A percentile compares a stretch with the other conserved stretches of the same genome.
Conservation (phyloP, 1,139 yeast species). For the Scheffersomyces segobiensis region DNA sequence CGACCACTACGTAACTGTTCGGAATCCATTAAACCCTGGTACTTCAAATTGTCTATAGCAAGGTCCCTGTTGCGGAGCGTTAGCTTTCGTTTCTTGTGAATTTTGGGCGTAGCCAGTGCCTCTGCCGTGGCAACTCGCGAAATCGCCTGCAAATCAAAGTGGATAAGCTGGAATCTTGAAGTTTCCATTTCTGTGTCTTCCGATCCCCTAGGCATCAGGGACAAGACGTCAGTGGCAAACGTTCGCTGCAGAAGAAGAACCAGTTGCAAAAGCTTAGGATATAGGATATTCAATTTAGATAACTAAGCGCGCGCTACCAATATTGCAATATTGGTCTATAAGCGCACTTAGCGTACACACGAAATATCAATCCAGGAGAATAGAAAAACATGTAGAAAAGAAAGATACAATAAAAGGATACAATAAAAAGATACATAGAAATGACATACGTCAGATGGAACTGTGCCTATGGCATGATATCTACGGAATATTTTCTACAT, state of each 20-base stretch:
- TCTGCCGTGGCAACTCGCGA: slow-evolving; percentile 7
- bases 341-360: background rate
- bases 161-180: slow-evolving; percentile 8
- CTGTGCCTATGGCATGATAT: background rate
- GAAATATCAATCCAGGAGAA: background rate
- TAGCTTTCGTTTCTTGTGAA: slow-evolving; percentile 9
- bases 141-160: slow-evolving; percentile 9
- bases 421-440: background rate
- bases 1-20: background rate
- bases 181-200: background rate
- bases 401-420: background rate
- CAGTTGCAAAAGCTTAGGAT: background rate
- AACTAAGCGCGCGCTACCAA: background rate
- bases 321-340: too few relatives aligned
- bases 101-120: background rate
- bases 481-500: background rate
- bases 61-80: slow-evolving; percentile 3
- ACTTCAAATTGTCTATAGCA: slow-evolving; percentile 10
- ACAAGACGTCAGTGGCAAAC: background rate
- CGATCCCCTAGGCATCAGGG: background rate
- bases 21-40: slow-evolving; percentile 4
- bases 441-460: background rate
- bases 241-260: background rate
- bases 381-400: background rate
- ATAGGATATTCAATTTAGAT: background rate